phyloP scores from a whole-genome alignment of 1,139 yeast species.

The Hansenula lynferdii region DNA sequence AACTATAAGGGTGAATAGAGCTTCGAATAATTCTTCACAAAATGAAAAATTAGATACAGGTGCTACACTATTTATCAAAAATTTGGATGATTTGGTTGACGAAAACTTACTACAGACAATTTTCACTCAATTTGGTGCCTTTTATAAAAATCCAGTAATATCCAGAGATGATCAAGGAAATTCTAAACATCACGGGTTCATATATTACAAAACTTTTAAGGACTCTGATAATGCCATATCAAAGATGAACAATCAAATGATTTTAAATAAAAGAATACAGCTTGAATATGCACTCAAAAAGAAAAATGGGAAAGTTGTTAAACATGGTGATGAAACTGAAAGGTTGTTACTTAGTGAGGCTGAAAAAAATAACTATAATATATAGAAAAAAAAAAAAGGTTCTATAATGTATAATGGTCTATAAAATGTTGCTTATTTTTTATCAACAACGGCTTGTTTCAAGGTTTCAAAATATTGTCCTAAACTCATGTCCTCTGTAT shows the following conservation, averaged over 20 bases:
- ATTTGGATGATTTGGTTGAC: slow-evolving; percentile 67
- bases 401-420: no score
- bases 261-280: slow-evolving; percentile 61
- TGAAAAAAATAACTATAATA: slow-evolving; percentile 26
- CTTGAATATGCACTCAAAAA: slow-evolving; percentile 74
- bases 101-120: slow-evolving; percentile 53
- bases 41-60: slow-evolving; percentile 47
- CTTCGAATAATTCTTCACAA: slow-evolving; percentile 18
- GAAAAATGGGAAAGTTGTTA: slow-evolving; percentile 44
- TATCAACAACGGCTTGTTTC: slow-evolving; percentile 2
- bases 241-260: slow-evolving; percentile 60
- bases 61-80: slow-evolving; percentile 72
- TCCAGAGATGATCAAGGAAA: slow-evolving; percentile 48
- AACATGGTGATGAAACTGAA: slow-evolving; percentile 82
- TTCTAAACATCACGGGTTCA: slow-evolving; percentile 63
- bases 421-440: no score
- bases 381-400: neutral
- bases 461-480: slow-evolving; percentile 2
- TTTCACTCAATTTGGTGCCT: slow-evolving; percentile 65
- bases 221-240: slow-evolving; percentile 70
- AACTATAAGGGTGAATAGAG: slow-evolving; percentile 53
- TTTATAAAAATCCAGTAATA: slow-evolving; percentile 48
- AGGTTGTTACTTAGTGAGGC: slow-evolving; percentile 72
- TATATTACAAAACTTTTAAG: slow-evolving; percentile 55
- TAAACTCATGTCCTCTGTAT: slow-evolving; percentile 7